Conservation (phyloP, 768 basidiomycete species). For the Calvatia gigantea region DNA sequence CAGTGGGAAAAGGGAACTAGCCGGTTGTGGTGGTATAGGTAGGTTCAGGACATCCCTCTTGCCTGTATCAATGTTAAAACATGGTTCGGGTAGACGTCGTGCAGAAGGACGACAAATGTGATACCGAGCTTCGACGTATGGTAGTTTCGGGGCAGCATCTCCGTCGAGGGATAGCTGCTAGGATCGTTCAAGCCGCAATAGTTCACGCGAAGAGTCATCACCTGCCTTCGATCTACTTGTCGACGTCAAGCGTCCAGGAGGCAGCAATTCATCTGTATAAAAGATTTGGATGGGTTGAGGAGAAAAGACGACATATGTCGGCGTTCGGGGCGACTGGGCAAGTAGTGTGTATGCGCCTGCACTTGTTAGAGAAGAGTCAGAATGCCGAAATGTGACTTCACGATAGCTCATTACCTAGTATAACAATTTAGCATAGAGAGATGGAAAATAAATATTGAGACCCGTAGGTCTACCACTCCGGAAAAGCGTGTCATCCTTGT, state of each 20-base stretch:
- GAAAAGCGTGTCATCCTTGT: conserved; percentile 99
- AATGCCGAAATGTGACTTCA: too few species aligned
- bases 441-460: conserved; percentile 51
- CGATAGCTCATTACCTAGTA: too few species aligned
- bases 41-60: not conserved
- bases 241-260: conserved; percentile 15
- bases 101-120: not conserved
- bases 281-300: conserved; percentile 19
- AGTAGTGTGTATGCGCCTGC: not conserved
- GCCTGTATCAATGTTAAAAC: not conserved
- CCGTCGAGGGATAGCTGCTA: conserved; percentile 16
- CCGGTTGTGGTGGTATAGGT: conserved; percentile 1
- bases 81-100: not conserved
- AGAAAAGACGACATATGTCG: not conserved
- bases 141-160: conserved; percentile 17
- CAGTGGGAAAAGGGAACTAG: not conserved
- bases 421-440: too few species aligned
- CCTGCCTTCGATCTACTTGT: conserved; percentile 15
- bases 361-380: not conserved
- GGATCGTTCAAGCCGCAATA: conserved; percentile 13
- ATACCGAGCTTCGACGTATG: conserved; percentile 20
- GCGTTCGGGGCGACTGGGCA: not conserved
- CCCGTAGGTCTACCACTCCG: conserved; percentile 78
- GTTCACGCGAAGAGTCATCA: conserved; percentile 12
- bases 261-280: conserved; percentile 18